phyloP scores from a whole-genome alignment of 2,329 filamentous ascomycete species.

The Fusarium continuum region DNA sequence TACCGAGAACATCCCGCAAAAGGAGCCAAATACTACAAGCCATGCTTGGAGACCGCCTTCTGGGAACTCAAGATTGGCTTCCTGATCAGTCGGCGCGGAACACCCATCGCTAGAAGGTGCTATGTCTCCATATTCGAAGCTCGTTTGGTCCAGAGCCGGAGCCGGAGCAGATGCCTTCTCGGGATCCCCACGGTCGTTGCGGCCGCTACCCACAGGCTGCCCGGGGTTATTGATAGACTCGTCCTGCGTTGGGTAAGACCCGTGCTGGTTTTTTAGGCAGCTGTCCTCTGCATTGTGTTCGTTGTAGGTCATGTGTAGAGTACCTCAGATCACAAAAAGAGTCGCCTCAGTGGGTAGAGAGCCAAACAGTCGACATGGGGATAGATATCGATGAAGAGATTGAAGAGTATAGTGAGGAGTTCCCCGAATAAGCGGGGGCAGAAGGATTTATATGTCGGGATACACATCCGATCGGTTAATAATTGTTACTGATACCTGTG shows the following conservation, averaged over 20 bases:
- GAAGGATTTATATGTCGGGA: slow-evolving; percentile 24
- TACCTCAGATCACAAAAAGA: slow-evolving; percentile 6
- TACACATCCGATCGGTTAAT: slow-evolving; percentile 20
- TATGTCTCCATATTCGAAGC: slow-evolving; percentile 22
- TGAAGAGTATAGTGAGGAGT: not conserved
- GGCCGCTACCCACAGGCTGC: not conserved
- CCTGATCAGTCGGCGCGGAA: not conserved
- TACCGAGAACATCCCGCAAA: slow-evolving; percentile 70
- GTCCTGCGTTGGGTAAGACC: slow-evolving; percentile 4
- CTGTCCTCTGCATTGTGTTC: slow-evolving; percentile 45
- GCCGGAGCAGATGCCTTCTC: slow-evolving; percentile 9
- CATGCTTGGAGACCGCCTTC: slow-evolving; percentile 75
- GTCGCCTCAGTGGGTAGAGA: not conserved
- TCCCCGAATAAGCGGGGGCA: not conserved
- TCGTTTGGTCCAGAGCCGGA: slow-evolving; percentile 10
- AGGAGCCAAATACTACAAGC: slow-evolving; percentile 76
- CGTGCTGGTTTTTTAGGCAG: slow-evolving; percentile 44
- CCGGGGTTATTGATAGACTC: slow-evolving; percentile 9
- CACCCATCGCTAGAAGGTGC: not conserved
- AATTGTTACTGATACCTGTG: slow-evolving; percentile 2
- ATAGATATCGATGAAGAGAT: not conserved
- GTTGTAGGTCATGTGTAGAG: slow-evolving; percentile 25
- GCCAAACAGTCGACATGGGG: not conserved
- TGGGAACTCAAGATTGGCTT: slow-evolving; percentile 17
- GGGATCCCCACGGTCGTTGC: not conserved